Base-by-base conservation (phyloP, 495 filamentous ascomycete species). In the Peziza echinospora region DNA sequence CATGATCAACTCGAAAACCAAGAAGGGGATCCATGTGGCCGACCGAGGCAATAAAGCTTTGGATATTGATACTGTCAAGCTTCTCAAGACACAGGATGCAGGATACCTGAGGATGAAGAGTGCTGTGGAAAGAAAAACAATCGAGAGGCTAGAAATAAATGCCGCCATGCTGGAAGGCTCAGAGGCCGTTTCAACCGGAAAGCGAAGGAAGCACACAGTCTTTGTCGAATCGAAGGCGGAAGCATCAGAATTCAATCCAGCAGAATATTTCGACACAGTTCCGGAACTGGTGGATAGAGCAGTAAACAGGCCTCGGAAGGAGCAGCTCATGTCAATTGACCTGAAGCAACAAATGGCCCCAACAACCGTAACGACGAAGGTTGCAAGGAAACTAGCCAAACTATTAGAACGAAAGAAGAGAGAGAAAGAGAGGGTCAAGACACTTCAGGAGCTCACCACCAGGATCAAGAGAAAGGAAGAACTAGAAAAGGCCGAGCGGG, bases 21-120 rank as follows among this genome's bases (percentile, higher is more conserved):
- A 64, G 50, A 58, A 53, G 24, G 65, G 62, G 52, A 66, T 57
- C 21, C 71, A 76, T 21, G 67, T 60, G 1, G 63, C 70, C 46
- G 74, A 77, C 24, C 41, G 41, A 19, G 41, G 41, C 11, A 43
- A 43, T 21, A 10, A 22, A n/a, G 13, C 66, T 11, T 60, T 84
- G 45, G 69, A 66, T 48, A 58, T 68, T 39, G 82, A 91, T 47
- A 75, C 77, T 16, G 81, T 89, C 21, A 77, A 84, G 57, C 62
- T 93, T 54, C 73, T 93, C 51, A 97, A 97, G 73, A 96, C 91
- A 40, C 91, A 97, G 65, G 89, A 97, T 65, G 67, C 80, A n/a
- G 86, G 80, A 6, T 96, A 96, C 58, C 56, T 97, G 22, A 67
- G 84, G 54, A 84, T 73, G 24, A 68, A 75, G 51, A 62, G 69